Conservation (phyloP, 2,329 filamentous ascomycete genomes). For the Torrubiellomyces zombiae region DNA sequence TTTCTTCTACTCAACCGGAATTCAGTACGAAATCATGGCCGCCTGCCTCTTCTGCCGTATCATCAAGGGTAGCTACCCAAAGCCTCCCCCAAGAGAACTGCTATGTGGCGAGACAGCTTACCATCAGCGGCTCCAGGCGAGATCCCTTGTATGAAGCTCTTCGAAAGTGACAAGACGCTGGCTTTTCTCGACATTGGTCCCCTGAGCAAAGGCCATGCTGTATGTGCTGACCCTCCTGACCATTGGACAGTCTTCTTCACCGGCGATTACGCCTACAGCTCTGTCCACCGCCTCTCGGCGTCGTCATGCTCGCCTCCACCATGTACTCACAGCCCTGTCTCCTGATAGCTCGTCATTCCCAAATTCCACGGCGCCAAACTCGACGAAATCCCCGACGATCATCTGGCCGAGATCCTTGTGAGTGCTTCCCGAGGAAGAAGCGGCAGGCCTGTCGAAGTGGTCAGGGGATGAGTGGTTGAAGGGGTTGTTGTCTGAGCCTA, state of each 20-base stretch:
- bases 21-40: constrained; percentile 7
- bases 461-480: no score
- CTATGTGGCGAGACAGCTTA: not conserved
- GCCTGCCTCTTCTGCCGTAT: constrained; percentile 96
- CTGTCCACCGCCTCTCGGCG: not conserved
- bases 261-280: no score
- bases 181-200: constrained; percentile 96
- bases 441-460: no score
- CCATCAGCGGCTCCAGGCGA: constrained; percentile 45
- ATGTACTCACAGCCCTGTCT: not conserved
- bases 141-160: constrained; percentile 92
- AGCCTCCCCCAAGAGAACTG: constrained; percentile 1
- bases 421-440: constrained; percentile 9
- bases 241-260: no score
- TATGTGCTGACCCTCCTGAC: constrained; percentile 28
- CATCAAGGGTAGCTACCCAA: constrained; percentile 52
- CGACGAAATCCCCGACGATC: constrained; percentile 79
- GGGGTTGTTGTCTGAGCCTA: no score
- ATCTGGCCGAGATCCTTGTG: constrained; percentile 67
- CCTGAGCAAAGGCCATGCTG: constrained; percentile 73
- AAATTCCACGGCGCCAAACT: constrained; percentile 90
- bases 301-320: no score
- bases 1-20: not conserved
- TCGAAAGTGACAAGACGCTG: constrained; percentile 81
- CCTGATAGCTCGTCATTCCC: constrained; percentile 71